Base-by-base conservation (phyloP, 345 rosid genomes). In the Nasturtium officinale region DNA sequence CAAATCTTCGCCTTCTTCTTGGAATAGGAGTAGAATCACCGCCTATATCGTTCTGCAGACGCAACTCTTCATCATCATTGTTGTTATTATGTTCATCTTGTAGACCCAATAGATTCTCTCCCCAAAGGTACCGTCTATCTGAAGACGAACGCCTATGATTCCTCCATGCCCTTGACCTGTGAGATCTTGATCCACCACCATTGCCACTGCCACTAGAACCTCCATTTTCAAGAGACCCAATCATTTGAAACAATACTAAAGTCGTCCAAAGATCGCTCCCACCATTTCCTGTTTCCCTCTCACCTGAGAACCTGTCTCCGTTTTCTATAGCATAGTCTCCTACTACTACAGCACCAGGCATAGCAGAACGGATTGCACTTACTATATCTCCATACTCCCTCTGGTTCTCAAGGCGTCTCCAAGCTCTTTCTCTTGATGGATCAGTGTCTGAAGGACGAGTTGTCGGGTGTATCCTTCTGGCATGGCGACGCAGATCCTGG, bases 251-350 rank as follows among this genome's bases (percentile, higher is more conserved):
- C 81, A 90, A 75, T 54, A 89, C 84, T 75, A 86, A 84, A 53
- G 92, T 86, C 33, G 87, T 85, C 91, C 81, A 87, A 46, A 89
- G 84, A 17, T 86, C 80, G 71, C 79, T 78, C 51, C 89, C 88
- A 58, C 69, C 52, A 23, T 55, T 68, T 42, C 81, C 85, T 26
- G 48, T 71, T 57, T 80, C 96, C 69, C 91, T 87, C 67, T 81
- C 91, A 60, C 66, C 80, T 9, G 89, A 45, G 16, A 84, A 74
- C 79, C 92, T 88, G 62, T 87, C 89, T 42, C 96, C 91, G 77
- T 89, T 88, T 75, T 92, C 98, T 17, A 92, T 85, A 11, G 86
- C 98, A 82, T 90, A 94, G 75, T 94, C 98, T 48, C 97, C 98
- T 63, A 93, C 92, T 2, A 93, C 97, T 51, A 90, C 81, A 71